phyloP scores from a whole-genome alignment of 768 basidiomycete genomes.

The Boletellus ananiceps region DNA sequence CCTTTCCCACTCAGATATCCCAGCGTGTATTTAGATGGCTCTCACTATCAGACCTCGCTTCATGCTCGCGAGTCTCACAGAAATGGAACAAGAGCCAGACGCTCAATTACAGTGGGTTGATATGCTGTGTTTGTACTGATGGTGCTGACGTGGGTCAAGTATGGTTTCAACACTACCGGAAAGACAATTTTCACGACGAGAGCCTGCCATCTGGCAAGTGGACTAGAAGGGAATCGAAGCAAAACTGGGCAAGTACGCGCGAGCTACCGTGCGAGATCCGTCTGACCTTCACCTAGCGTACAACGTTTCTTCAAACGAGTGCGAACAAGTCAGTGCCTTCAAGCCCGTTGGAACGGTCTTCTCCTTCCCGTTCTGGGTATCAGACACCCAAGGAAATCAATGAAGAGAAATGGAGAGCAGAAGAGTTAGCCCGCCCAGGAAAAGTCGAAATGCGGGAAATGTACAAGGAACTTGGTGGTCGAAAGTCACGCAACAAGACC shows the following conservation, averaged over 20 bases:
- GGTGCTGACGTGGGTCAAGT: slow-evolving; percentile 43
- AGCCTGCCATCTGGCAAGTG: slow-evolving; percentile 79
- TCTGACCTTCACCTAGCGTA: slow-evolving; percentile 41
- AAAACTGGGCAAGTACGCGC: slow-evolving; percentile 62
- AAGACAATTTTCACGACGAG: slow-evolving; percentile 80
- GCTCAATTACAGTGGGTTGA: slow-evolving; percentile 73
- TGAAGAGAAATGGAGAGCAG: slow-evolving; percentile 68
- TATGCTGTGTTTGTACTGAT: not conserved
- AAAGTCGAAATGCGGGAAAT: slow-evolving; percentile 86
- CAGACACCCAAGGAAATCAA: slow-evolving; percentile 76
- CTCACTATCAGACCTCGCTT: slow-evolving; percentile 60
- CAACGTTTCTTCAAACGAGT: slow-evolving; percentile 40
- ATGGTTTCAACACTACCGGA: slow-evolving; percentile 91
- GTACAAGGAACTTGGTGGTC: slow-evolving; percentile 87
- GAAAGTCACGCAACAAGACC: slow-evolving; percentile 71
- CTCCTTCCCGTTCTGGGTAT: slow-evolving; percentile 54
- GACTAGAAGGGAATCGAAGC: slow-evolving; percentile 92
- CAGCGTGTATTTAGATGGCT: slow-evolving; percentile 72
- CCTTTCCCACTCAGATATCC: slow-evolving; percentile 75
- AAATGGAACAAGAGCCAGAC: slow-evolving; percentile 90
- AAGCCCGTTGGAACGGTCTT: slow-evolving; percentile 43
- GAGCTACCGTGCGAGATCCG: slow-evolving; percentile 7
- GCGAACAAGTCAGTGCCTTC: slow-evolving; percentile 39
- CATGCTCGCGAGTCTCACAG: slow-evolving; percentile 74
- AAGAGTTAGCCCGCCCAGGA: slow-evolving; percentile 52